Percentiles rank a stretch among this genome's conserved stretches.
Evolutionary conservation across 1,284 basidiomycete genomes (phyloP).

Genomic region (Salmacisia buchloeana): DNA sequence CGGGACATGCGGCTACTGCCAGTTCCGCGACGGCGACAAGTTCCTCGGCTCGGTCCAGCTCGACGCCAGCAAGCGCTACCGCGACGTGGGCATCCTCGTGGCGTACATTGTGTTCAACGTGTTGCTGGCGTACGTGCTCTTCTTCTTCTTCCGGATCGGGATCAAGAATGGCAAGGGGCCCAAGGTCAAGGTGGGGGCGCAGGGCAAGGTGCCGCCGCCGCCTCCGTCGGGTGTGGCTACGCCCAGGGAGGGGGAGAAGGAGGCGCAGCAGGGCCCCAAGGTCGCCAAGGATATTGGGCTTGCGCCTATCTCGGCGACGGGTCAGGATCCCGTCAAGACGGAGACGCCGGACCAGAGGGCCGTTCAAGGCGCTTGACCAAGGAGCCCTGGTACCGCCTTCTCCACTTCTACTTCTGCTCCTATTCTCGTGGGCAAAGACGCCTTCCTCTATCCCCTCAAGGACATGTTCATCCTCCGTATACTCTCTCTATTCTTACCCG

Average conservation of each 20-base stretch:
- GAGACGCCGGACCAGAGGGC: slow-evolving; percentile 2
- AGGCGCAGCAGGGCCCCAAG: neutral
- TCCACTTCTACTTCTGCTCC: too few species aligned
- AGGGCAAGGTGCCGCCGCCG: neutral
- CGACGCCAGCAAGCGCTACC: slow-evolving; percentile 20
- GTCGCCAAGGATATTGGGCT: neutral
- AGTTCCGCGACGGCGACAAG: slow-evolving; percentile 60
- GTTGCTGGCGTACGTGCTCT: slow-evolving; percentile 27
- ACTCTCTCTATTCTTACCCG: too few species aligned
- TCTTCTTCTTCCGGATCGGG: slow-evolving; percentile 21
- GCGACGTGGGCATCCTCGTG: slow-evolving; percentile 56
- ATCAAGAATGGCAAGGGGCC: slow-evolving; percentile 8
- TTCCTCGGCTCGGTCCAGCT: slow-evolving; percentile 47
- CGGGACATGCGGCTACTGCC: slow-evolving; percentile 54
- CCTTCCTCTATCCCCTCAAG: too few species aligned
- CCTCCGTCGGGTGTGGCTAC: neutral
- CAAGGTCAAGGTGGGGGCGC: neutral
- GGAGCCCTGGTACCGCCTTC: too few species aligned
- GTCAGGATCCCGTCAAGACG: neutral
- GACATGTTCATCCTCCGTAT: too few species aligned
- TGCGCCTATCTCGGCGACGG: neutral
- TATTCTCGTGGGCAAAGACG: too few species aligned
- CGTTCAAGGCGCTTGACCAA: too few species aligned
- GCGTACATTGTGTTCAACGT: slow-evolving; percentile 63
- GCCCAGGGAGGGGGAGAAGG: neutral